Evolutionary conservation across 129 eudicot species (phyloP).

Genomic region (Apium graveolens): DNA sequence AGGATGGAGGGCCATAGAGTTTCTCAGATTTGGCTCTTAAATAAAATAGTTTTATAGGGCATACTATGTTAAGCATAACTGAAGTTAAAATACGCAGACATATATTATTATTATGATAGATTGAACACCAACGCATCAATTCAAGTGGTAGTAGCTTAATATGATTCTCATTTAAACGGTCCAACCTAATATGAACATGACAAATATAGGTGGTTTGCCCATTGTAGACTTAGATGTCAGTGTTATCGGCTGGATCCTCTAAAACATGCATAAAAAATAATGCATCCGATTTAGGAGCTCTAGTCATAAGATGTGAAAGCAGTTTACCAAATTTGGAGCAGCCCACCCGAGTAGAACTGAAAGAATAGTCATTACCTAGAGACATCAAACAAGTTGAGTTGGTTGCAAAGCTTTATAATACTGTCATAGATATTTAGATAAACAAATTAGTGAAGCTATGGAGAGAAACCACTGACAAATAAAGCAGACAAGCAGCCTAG

Average conservation of each 20-base stretch:
- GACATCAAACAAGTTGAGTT: slow-evolving; percentile 9
- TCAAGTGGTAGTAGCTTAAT: background rate
- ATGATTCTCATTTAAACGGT: background rate
- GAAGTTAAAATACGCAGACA: background rate
- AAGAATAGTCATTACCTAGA: slow-evolving; percentile 85
- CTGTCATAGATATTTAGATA: background rate
- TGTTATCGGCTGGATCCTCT: background rate
- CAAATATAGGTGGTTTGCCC: background rate
- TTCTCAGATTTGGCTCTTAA: no score
- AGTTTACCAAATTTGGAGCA: slow-evolving; percentile 88
- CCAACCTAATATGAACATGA: background rate
- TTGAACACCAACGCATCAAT: background rate
- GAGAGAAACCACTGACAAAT: slow-evolving; percentile 42
- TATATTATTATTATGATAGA: background rate
- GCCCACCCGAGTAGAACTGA: slow-evolving; percentile 99
- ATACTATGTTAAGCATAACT: background rate
- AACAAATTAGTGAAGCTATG: background rate
- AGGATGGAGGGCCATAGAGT: no score
- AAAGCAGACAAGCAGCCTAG: slow-evolving; percentile 85
- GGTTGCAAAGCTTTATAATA: slow-evolving; percentile 2
- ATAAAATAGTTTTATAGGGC: no score
- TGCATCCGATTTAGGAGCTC: background rate
- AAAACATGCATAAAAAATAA: background rate
- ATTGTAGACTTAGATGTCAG: background rate
- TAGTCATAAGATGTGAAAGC: background rate